Evolutionary conservation across 2,329 filamentous ascomycete genomes (phyloP).

Genomic region (Penicillium janthinellum): DNA sequence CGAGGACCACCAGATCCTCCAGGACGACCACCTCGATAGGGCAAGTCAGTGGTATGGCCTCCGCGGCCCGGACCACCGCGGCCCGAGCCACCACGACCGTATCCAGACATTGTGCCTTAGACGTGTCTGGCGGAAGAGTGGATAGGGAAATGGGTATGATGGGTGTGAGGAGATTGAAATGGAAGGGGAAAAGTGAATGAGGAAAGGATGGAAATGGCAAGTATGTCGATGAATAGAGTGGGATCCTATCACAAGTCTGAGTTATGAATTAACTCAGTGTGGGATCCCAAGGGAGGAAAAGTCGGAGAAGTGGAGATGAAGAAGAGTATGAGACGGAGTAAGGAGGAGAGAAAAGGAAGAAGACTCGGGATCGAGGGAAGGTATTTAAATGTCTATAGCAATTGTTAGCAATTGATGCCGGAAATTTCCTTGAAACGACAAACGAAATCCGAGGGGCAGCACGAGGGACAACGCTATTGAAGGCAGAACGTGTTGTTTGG

Average conservation of each 20-base stretch:
- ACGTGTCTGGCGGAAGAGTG: background rate
- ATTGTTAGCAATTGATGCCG: background rate
- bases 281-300: background rate
- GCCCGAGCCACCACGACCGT: background rate
- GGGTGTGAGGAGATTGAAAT: background rate
- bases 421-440: background rate
- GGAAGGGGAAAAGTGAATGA: background rate
- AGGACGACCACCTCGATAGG: slow-evolving; percentile 7
- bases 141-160: background rate
- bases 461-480: background rate
- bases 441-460: background rate
- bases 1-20: slow-evolving; percentile 1
- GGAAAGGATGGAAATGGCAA: background rate
- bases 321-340: background rate
- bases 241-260: background rate
- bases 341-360: background rate
- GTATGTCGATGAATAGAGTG: background rate
- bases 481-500: background rate
- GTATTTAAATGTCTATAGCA: background rate
- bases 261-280: background rate
- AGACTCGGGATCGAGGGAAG: background rate
- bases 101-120: slow-evolving; percentile 1
- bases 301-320: background rate
- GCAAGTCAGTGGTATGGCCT: background rate
- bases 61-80: background rate